phyloP scores from a whole-genome alignment of 345 rosid genomes.

The Orychophragmus violaceus region DNA sequence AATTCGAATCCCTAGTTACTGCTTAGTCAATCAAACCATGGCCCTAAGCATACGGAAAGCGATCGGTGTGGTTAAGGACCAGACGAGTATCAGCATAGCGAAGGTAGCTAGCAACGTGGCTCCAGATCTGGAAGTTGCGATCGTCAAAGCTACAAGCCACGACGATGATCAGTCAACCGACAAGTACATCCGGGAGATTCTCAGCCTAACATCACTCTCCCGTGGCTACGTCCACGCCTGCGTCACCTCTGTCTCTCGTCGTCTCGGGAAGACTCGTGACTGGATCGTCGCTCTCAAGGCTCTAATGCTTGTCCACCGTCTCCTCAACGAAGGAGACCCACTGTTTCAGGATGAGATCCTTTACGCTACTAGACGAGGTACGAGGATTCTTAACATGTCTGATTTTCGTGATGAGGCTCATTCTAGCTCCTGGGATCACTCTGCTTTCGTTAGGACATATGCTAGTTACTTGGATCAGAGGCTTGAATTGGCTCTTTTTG shows the following conservation, averaged over 20 bases:
- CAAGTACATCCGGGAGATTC: conserved; percentile 74
- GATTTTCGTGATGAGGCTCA: conserved; percentile 75
- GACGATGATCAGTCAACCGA: conserved; percentile 83
- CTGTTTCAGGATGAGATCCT: conserved; percentile 72
- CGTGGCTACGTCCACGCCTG: conserved; percentile 77
- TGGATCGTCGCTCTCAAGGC: conserved; percentile 91
- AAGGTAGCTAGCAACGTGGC: conserved; percentile 76
- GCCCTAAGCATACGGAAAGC: conserved; percentile 76
- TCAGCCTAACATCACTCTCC: conserved; percentile 65
- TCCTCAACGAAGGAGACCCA: conserved; percentile 65
- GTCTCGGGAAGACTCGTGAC: conserved; percentile 78
- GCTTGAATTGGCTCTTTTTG: conserved; percentile 54
- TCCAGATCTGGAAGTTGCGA: conserved; percentile 89
- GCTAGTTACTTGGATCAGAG: conserved; percentile 76
- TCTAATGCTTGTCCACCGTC: conserved; percentile 61
- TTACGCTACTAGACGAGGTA: conserved; percentile 63
- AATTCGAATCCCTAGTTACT: conserved; percentile 6
- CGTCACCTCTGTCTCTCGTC: conserved; percentile 60
- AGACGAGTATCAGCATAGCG: conserved; percentile 69
- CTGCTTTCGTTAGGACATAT: conserved; percentile 66
- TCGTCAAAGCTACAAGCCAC: conserved; percentile 93
- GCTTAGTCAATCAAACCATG: conserved; percentile 32
- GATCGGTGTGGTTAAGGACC: conserved; percentile 79
- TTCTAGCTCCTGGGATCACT: conserved; percentile 83
- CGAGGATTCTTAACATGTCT: conserved; percentile 76